Evolutionary conservation across 2,329 filamentous ascomycete genomes (phyloP).

Genomic region (Sclerotinia glacialis): DNA sequence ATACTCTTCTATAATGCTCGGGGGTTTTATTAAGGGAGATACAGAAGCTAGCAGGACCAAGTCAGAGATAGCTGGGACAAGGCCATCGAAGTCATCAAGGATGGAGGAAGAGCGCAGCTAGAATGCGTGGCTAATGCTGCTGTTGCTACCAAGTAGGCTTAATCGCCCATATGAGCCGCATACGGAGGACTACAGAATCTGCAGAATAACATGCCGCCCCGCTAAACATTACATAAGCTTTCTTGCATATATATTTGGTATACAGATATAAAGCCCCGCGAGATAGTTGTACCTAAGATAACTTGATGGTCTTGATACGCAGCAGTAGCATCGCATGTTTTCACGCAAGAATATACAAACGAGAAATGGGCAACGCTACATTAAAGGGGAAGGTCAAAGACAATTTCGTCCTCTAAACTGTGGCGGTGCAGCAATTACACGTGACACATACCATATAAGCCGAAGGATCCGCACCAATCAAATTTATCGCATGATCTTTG

Average conservation of each 20-base stretch:
- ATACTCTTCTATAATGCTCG: too few species aligned
- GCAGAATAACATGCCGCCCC: neutral
- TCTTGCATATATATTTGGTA: neutral
- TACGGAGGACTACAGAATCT: neutral
- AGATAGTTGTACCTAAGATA: too few species aligned
- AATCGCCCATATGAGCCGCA: too few species aligned
- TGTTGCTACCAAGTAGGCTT: neutral
- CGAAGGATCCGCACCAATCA: conserved; percentile 14
- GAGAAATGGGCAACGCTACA: neutral
- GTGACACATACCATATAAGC: neutral
- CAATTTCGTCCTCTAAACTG: neutral
- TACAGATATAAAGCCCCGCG: neutral
- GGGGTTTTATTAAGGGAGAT: too few species aligned
- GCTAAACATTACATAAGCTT: neutral
- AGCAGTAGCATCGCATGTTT: too few species aligned
- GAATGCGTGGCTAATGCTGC: neutral
- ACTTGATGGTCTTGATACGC: too few species aligned
- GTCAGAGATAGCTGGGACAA: neutral
- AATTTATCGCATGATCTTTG: conserved; percentile 12
- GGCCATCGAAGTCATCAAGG: neutral
- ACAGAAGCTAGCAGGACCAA: too few species aligned
- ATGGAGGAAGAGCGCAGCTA: neutral
- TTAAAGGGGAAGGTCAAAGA: neutral
- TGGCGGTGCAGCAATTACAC: neutral
- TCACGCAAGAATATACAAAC: neutral